Evolutionary conservation across 345 rosid species (phyloP), one percentile per base, ranked within the genome.

Genomic region (Salix koriyanagi): DNA sequence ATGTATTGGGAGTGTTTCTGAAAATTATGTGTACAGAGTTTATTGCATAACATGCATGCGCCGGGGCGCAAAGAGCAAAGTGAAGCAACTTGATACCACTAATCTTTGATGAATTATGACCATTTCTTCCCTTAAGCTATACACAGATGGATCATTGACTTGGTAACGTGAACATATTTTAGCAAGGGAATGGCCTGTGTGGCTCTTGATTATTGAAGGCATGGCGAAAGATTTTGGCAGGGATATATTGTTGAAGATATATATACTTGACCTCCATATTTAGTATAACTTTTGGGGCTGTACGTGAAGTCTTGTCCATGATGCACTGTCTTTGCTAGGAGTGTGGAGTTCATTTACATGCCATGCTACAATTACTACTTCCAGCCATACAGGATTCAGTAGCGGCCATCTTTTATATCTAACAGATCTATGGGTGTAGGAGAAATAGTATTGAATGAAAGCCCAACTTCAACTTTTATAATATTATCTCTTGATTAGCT

Each of bases 61-160:
- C 12, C 44, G 44, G 2, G 28, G 62, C 23, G 28, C 28, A n/a
- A 58, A 58, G 62, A 10, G 28, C 28, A n/a, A 58, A 58, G 62
- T 9, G 28, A n/a, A 23, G 21, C 50, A 41, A 61, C 54, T 66
- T 76, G 61, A 72, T 23, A 71, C 32, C 25, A 25, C 50, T 37
- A 30, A 65, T 68, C 65, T 41, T 9, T 58, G 30, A 68, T 30
- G 36, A 65, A 36, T 44, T 61, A 75, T 73, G 70, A 19, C 25
- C 10, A 50, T 69, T 70, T 28, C 77, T 64, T 74, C 79, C 68
- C 72, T 77, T 70, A 77, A 73, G 81, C 52, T 32, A 46, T 32
- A 46, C 61, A 70, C 65, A 56, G 50, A 75, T 11, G 54, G 67
- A 74, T 15, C 70, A 37, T 65, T 75, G 69, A 76, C 79, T 75